Evolutionary conservation across 2,329 filamentous ascomycete species (phyloP).

Genomic region (Colletotrichum cordylinicola): DNA sequence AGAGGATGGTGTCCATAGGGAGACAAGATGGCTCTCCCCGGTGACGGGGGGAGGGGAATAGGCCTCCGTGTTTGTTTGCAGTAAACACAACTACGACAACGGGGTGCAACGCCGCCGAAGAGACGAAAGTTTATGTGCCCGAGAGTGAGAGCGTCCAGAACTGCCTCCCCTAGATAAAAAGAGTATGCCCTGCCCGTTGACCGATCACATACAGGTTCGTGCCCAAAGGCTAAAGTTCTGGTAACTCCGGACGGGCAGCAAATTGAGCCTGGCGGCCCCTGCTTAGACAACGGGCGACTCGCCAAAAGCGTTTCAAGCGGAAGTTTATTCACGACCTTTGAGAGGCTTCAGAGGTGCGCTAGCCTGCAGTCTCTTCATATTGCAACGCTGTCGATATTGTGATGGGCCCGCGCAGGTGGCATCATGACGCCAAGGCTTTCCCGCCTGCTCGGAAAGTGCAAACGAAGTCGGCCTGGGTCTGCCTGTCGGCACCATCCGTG

Average conservation of each 20-base stretch:
- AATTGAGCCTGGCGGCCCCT: not conserved
- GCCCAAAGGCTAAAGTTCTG: not conserved
- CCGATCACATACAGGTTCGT: conserved; percentile 1
- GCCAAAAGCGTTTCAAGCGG: conserved; percentile 8
- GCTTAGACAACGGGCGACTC: not conserved
- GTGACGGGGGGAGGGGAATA: not conserved
- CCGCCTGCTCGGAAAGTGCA: not conserved
- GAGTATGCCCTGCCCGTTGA: not conserved
- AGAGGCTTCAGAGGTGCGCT: not conserved
- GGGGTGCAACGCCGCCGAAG: not conserved
- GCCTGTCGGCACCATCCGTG: conserved; percentile 4
- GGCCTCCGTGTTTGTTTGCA: not conserved
- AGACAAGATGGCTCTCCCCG: not conserved
- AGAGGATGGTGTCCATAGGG: not conserved
- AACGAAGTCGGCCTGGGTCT: not conserved
- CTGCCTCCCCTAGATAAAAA: not conserved
- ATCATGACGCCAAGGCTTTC: not conserved
- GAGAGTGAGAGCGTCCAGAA: not conserved
- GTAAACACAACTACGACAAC: not conserved
- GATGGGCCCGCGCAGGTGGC: not conserved
- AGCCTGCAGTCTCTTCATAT: not conserved
- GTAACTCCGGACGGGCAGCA: not conserved
- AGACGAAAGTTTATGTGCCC: not conserved
- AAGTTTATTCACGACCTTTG: conserved; percentile 1
- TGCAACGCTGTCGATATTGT: not conserved